phyloP scores from a whole-genome alignment of 371 early-diverging fungal species.

The Mortierella sp. region DNA sequence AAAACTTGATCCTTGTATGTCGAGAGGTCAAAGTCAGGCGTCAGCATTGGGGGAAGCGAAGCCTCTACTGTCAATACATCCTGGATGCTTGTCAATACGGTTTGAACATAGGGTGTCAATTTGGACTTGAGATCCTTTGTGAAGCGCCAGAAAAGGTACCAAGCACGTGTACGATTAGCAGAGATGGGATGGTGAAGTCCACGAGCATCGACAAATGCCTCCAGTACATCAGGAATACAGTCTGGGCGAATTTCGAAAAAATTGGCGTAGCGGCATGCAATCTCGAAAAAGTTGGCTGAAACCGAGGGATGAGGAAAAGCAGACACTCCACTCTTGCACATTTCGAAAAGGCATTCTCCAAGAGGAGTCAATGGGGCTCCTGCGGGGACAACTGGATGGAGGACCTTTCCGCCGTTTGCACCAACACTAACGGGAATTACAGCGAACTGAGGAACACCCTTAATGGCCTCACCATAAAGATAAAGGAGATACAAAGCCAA shows the following conservation, averaged over 20 bases:
- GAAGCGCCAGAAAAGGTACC: slow-evolving; percentile 93
- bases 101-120: slow-evolving; percentile 74
- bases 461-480: slow-evolving; percentile 81
- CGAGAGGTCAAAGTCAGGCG: slow-evolving; percentile 48
- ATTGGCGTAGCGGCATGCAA: slow-evolving; percentile 77
- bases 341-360: slow-evolving; percentile 78
- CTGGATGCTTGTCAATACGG: slow-evolving; percentile 74
- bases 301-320: slow-evolving; percentile 87
- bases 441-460: slow-evolving; percentile 72
- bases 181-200: slow-evolving; percentile 84
- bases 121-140: slow-evolving; percentile 78
- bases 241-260: slow-evolving; percentile 82
- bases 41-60: slow-evolving; percentile 61
- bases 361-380: slow-evolving; percentile 68
- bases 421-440: slow-evolving; percentile 45
- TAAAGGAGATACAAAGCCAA: slow-evolving; percentile 83
- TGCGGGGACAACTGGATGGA: slow-evolving; percentile 35
- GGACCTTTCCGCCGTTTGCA: slow-evolving; percentile 54
- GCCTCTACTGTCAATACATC: slow-evolving; percentile 82
- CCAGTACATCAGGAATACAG: slow-evolving; percentile 77
- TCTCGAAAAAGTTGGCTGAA: slow-evolving; percentile 83
- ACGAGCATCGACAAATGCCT: slow-evolving; percentile 81
- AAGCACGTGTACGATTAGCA: slow-evolving; percentile 83
- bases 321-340: slow-evolving; percentile 78
- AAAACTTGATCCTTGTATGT: slow-evolving; percentile 70